Evolutionary conservation across 1,139 yeast genomes (phyloP).

Genomic region (Geotrichum fermentans): DNA sequence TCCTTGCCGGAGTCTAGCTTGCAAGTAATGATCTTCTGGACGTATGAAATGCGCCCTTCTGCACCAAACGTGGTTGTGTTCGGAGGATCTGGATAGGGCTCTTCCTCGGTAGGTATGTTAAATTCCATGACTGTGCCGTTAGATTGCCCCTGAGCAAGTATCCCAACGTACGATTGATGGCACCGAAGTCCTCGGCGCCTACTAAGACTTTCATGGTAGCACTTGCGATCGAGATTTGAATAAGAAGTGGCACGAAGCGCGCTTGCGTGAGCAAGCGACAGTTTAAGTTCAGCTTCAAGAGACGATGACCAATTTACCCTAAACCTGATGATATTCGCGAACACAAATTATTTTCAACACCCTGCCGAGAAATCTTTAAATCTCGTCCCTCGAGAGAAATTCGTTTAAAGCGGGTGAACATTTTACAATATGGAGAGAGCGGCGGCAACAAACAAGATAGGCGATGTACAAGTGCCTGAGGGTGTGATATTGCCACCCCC

Average conservation of each 20-base stretch:
- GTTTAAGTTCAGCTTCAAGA: too few species aligned
- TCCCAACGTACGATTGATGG: slow-evolving; percentile 26
- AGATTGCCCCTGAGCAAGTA: background rate
- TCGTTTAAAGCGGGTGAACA: too few species aligned
- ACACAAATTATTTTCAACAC: too few species aligned
- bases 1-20: slow-evolving; percentile 23
- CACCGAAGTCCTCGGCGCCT: slow-evolving; percentile 32
- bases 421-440: too few species aligned
- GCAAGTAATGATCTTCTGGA: slow-evolving; percentile 31
- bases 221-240: background rate
- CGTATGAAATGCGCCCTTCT: slow-evolving; percentile 31
- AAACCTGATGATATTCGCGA: background rate
- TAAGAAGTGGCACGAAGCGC: background rate
- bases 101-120: slow-evolving; percentile 23
- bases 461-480: slow-evolving; percentile 36
- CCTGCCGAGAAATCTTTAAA: too few species aligned
- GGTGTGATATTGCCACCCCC: slow-evolving; percentile 54
- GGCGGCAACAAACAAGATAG: slow-evolving; percentile 2
- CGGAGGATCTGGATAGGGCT: slow-evolving; percentile 20
- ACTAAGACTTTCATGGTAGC: slow-evolving; percentile 30
- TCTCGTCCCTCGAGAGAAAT: too few species aligned
- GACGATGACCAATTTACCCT: background rate
- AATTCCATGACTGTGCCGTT: slow-evolving; percentile 5
- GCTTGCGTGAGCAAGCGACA: too few species aligned
- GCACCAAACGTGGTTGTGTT: slow-evolving; percentile 26